Percentiles rank a stretch among this genome's conserved stretches.
Conservation (phyloP, 345 rosid genomes). For the Populus pruinosa region DNA sequence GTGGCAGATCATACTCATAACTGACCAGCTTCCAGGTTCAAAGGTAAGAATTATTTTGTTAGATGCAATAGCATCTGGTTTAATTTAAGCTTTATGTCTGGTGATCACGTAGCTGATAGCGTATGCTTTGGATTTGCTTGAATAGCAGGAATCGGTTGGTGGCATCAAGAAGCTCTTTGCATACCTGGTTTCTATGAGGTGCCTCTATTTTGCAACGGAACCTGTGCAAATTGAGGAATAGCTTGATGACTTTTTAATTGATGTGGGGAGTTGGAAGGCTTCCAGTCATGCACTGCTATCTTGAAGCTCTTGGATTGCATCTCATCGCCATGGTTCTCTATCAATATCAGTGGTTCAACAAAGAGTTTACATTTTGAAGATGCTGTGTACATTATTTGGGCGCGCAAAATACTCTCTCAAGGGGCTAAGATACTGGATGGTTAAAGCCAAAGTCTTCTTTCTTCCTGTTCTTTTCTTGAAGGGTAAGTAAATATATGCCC, state of each 20-base stretch:
- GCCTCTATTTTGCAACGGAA: not conserved
- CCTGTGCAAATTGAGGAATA: not conserved
- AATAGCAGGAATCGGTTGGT: slow-evolving; percentile 17
- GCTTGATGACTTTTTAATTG: not conserved
- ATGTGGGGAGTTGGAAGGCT: not conserved
- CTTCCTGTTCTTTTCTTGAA: not conserved
- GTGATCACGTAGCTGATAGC: not conserved
- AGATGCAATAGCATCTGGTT: not conserved
- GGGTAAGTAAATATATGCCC: slow-evolving; percentile 5
- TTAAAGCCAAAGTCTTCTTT: slow-evolving; percentile 1
- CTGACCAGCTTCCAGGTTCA: slow-evolving; percentile 17
- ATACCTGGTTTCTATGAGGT: not conserved
- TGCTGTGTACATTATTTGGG: slow-evolving; percentile 1
- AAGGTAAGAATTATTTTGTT: slow-evolving; percentile 22
- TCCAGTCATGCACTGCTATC: not conserved
- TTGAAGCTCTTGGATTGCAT: not conserved
- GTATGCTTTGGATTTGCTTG: not conserved
- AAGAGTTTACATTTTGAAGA: not conserved
- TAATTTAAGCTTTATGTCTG: not conserved
- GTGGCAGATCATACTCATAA: slow-evolving; percentile 15
- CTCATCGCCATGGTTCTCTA: not conserved
- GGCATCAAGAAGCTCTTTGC: slow-evolving; percentile 5
- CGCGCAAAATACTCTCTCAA: slow-evolving; percentile 3
- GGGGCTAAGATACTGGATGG: slow-evolving; percentile 2
- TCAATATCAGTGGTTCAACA: not conserved